These are phyloP conservation scores for Neurospora sp. DNA, from an alignment of 495 filamentous ascomycete genomes.

Conservation along the genomic window DNA sequence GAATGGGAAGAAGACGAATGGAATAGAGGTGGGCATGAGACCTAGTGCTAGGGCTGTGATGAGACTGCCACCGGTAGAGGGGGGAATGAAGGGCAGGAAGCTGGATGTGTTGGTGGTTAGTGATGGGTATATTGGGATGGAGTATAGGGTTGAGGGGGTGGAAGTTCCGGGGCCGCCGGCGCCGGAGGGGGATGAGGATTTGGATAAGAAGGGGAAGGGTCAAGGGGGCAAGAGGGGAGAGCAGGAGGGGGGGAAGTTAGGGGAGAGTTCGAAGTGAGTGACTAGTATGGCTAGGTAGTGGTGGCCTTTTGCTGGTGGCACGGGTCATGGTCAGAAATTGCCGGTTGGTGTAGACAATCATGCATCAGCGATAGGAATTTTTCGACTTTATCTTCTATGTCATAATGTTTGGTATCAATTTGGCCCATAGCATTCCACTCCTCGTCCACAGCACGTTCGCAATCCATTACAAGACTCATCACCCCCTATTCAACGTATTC, in stretches of 20 bases:
- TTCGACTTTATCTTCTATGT: not conserved
- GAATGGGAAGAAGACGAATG: constrained; percentile 1
- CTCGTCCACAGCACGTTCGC: no score
- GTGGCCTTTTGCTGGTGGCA: not conserved
- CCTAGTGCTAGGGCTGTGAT: constrained; percentile 45
- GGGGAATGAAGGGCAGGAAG: constrained; percentile 29
- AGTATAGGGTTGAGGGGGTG: constrained; percentile 40
- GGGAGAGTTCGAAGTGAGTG: not conserved
- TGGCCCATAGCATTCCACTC: no score
- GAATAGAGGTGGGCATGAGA: constrained; percentile 20
- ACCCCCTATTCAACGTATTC: constrained; percentile 80
- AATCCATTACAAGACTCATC: not conserved
- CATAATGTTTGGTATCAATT: not conserved
- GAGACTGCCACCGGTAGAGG: constrained; percentile 47
- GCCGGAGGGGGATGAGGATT: constrained; percentile 7
- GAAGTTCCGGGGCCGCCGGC: constrained; percentile 11
- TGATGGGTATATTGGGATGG: constrained; percentile 79
- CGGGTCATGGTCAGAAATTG: not conserved
- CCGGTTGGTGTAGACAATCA: not conserved
- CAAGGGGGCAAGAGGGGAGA: not conserved
- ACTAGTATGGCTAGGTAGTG: not conserved
- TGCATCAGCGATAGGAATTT: no score
- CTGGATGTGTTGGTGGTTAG: constrained; percentile 68
- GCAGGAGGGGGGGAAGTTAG: not conserved
- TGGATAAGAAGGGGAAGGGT: constrained; percentile 8